Conservation (phyloP, 1,284 basidiomycete genomes). For the Leucoagaricus sp. region DNA sequence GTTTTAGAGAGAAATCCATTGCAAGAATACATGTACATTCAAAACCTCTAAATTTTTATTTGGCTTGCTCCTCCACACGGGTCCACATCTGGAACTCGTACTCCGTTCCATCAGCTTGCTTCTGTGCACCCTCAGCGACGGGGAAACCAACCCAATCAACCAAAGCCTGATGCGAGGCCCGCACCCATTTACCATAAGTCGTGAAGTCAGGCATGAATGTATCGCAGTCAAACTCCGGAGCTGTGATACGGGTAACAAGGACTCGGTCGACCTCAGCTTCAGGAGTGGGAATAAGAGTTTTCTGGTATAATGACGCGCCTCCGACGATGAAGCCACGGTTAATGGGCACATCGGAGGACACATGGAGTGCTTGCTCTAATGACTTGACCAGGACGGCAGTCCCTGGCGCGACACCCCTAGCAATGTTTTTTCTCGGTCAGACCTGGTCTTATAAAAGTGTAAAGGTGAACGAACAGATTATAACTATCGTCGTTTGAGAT, state of each 20-base stretch:
- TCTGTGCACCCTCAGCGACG: conserved; percentile 73
- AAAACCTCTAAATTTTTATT: background rate
- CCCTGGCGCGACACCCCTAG: conserved; percentile 12
- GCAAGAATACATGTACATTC: conserved; percentile 2
- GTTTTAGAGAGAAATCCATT: background rate
- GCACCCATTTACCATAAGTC: conserved; percentile 51
- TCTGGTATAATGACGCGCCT: conserved; percentile 83
- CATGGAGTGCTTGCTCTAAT: conserved; percentile 15
- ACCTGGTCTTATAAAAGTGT: background rate
- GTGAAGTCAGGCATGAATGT: conserved; percentile 83
- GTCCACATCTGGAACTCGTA: conserved; percentile 97
- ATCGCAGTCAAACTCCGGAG: conserved; percentile 84
- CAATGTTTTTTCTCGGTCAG: background rate
- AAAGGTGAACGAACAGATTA: conserved; percentile 51
- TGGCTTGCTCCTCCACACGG: conserved; percentile 25
- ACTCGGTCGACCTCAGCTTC: conserved; percentile 68
- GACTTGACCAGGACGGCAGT: conserved; percentile 22
- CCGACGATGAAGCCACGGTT: conserved; percentile 84
- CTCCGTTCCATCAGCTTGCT: conserved; percentile 72
- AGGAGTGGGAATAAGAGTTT: conserved; percentile 40
- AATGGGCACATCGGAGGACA: conserved; percentile 21
- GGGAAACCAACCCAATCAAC: conserved; percentile 78
- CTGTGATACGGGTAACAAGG: conserved; percentile 83
- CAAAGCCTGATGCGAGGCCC: conserved; percentile 62
- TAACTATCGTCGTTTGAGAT: conserved; percentile 69